Evolutionary conservation across 495 filamentous ascomycete genomes (phyloP).

Genomic region (Geoglossum glabrum): DNA sequence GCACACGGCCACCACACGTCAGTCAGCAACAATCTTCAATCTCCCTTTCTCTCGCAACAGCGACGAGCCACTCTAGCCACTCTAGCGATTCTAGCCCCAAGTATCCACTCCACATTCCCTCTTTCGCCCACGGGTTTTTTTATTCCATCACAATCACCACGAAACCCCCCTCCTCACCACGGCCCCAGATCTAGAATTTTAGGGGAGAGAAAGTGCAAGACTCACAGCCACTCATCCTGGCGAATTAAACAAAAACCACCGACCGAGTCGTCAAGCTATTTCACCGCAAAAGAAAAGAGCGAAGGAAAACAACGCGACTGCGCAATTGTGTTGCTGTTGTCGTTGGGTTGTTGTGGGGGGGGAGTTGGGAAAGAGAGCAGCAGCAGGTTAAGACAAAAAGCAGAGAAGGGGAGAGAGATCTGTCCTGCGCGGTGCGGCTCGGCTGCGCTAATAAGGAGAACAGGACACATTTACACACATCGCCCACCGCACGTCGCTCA

Average conservation of each 20-base stretch:
- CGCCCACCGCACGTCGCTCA: no score
- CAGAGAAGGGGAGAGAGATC: neutral
- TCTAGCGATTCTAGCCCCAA: neutral
- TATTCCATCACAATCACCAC: no score
- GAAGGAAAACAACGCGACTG: neutral
- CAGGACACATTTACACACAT: neutral
- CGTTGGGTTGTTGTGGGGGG: neutral
- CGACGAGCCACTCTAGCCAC: neutral
- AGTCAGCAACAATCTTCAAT: neutral
- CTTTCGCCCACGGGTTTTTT: no score
- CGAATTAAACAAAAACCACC: slow-evolving; percentile 6
- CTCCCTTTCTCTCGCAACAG: neutral
- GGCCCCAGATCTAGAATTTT: neutral
- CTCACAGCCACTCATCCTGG: slow-evolving; percentile 39
- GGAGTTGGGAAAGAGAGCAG: neutral
- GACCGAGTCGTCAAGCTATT: neutral
- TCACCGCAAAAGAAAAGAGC: neutral
- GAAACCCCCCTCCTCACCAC: no score
- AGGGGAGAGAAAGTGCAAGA: slow-evolving; percentile 5
- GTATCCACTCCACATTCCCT: neutral
- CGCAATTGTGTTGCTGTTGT: neutral
- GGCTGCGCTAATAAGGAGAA: neutral
- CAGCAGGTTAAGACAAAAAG: neutral
- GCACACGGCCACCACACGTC: neutral
- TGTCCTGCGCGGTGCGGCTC: no score